These are phyloP conservation scores for Hortaea werneckii DNA, from an alignment of 2,329 filamentous ascomycete species.

Conservation along the genomic window DNA sequence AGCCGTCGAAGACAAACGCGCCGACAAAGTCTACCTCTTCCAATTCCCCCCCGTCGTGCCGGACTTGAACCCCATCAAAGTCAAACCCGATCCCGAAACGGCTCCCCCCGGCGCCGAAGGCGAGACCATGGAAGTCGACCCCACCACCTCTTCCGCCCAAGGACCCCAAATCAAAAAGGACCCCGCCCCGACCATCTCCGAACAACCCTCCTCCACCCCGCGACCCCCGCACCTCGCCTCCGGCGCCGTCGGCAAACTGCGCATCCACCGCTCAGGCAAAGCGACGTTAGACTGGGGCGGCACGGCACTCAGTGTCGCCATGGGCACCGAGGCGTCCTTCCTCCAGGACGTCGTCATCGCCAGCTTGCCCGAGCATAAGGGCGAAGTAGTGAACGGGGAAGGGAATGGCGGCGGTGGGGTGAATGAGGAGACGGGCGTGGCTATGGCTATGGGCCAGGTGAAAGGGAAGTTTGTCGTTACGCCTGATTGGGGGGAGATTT, in stretches of 20 bases:
- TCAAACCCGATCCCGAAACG: conserved; percentile 21
- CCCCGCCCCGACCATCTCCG: conserved; percentile 9
- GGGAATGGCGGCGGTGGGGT: conserved; percentile 9
- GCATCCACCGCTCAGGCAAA: conserved; percentile 51
- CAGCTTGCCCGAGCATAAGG: conserved; percentile 16
- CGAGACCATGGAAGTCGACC: conserved; percentile 16
- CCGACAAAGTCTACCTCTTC: conserved; percentile 51
- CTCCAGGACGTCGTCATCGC: conserved; percentile 49
- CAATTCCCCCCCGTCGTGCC: conserved; percentile 55
- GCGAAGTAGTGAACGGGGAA: conserved; percentile 3
- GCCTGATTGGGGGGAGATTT: conserved; percentile 49
- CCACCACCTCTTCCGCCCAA: conserved; percentile 1
- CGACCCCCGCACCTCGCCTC: conserved; percentile 35
- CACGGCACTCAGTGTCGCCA: conserved; percentile 46
- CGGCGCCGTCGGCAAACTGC: conserved; percentile 50
- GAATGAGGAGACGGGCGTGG: conserved; percentile 24
- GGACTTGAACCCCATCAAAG: conserved; percentile 36
- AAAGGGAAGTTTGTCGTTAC: conserved; percentile 55
- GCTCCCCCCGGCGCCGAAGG: conserved; percentile 1
- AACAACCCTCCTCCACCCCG: conserved; percentile 26
- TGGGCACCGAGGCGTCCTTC: conserved; percentile 47
- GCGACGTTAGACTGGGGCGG: conserved; percentile 55
- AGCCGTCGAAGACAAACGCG: conserved; percentile 21
- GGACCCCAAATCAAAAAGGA: conserved; percentile 2
- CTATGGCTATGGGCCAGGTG: conserved; percentile 51